Evolutionary conservation across 176 grass and related monocot genomes (phyloP).

Genomic region (Melocanna baccifera): DNA sequence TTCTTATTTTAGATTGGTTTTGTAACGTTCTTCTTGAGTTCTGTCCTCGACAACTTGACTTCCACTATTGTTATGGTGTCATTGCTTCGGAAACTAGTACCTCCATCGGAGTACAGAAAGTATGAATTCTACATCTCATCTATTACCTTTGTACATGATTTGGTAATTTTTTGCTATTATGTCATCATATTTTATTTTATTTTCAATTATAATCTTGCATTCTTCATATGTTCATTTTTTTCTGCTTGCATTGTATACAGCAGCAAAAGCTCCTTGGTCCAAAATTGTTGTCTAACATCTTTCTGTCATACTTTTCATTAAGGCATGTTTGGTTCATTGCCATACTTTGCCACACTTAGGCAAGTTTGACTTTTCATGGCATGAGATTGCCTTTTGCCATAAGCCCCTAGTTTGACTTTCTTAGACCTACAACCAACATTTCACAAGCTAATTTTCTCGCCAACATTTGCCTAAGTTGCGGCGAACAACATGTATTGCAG

Average conservation of each 20-base stretch:
- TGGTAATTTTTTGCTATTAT: neutral
- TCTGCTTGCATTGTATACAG: neutral
- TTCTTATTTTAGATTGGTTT: slow-evolving; percentile 76
- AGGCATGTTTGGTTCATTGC: neutral
- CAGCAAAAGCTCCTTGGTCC: neutral
- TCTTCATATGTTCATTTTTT: neutral
- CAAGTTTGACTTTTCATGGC: neutral
- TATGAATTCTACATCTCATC: slow-evolving; percentile 44
- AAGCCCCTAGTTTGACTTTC: neutral
- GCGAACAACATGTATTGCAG: neutral
- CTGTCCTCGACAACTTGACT: slow-evolving; percentile 88
- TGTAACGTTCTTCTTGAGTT: slow-evolving; percentile 94
- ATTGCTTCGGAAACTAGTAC: slow-evolving; percentile 84
- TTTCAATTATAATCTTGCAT: neutral
- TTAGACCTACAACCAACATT: neutral
- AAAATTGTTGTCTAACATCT: neutral
- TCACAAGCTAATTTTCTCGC: neutral
- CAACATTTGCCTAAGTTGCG: neutral
- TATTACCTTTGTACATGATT: slow-evolving; percentile 15
- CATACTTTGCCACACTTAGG: neutral
- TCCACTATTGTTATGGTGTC: slow-evolving; percentile 99
- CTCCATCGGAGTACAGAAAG: slow-evolving; percentile 90
- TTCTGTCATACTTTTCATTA: neutral
- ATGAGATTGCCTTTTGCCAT: neutral
- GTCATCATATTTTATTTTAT: neutral